Evolutionary conservation across 176 grass and related monocot genomes (phyloP).

Genomic region (Ananas comosus): DNA sequence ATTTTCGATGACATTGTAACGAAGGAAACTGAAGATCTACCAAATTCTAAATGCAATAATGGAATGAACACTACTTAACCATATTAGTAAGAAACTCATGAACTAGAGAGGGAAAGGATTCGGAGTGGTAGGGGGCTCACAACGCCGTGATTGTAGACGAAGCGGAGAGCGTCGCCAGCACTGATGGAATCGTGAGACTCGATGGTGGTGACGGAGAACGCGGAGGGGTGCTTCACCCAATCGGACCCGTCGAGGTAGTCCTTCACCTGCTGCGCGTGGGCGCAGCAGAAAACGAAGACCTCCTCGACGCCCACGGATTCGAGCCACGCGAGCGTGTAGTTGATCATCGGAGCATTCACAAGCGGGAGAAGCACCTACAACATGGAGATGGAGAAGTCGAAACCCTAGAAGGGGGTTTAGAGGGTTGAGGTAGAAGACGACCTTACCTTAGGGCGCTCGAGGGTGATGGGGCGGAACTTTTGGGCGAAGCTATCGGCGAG

Average conservation of each 20-base stretch:
- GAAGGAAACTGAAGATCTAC: not conserved
- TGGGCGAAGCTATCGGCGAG: conserved; percentile 84
- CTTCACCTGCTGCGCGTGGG: conserved; percentile 80
- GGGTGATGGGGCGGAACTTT: conserved; percentile 87
- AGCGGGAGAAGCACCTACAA: conserved; percentile 75
- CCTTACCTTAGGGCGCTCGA: conserved; percentile 82
- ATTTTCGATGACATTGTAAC: not conserved
- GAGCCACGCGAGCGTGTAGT: conserved; percentile 85
- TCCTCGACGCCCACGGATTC: conserved; percentile 76
- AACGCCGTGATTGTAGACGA: conserved; percentile 44
- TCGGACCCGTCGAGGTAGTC: conserved; percentile 52
- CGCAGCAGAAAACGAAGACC: conserved; percentile 75
- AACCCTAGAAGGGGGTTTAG: conserved; percentile 1
- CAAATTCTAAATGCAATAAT: not conserved
- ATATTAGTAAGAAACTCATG: not conserved
- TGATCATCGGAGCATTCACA: conserved; percentile 86
- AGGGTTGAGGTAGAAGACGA: not conserved
- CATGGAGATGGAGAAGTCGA: not conserved
- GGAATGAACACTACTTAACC: not conserved
- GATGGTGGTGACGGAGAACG: conserved; percentile 44
- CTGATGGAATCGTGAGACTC: conserved; percentile 69
- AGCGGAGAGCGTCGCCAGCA: conserved; percentile 62
- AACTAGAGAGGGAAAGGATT: not conserved
- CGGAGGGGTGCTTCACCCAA: conserved; percentile 38
- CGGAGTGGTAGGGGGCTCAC: conserved; percentile 19